Base-by-base conservation (phyloP, 148 eudicot species). In the Rhododendron vialii region DNA sequence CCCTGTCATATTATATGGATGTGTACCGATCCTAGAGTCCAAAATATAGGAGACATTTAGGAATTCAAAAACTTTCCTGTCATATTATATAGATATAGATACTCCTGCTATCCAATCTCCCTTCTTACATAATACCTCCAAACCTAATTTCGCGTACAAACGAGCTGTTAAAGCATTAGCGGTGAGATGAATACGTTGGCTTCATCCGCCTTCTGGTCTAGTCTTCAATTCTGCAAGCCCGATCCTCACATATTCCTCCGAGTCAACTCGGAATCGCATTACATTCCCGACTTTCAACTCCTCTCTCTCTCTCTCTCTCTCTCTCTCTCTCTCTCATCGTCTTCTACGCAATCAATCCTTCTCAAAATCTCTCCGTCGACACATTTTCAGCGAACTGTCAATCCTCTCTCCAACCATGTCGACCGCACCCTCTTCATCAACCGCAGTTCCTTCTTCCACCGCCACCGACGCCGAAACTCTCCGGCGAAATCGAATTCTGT, bases 401-500 rank as follows among this genome's bases (percentile, higher is more conserved):
- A 22, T 41, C 43, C 84, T 35, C 7, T 38, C 48, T 55, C 43
- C 18, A 65, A 71, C 57, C 74, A 87, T 78, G 88, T 41, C 88
- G 43, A 63, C 51, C 57, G 41, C 81, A 28, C 76, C 84, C 51
- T 86, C 88, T 78, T 83, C 84, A 20, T 50, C 85, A 5, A 33
- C 63, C 47, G 85, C 80, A 1, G 63, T 35, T 38, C 67, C 89
- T 10, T 73, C 90, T 24, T 30, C 93, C 28, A 24, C 91, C 74
- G 78, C 81, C 38, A 67, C 81, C 71, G 88, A 86, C 80, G 83
- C 89, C 53, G 90, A 87, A 50, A 41, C 89, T 71, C 89, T 92
- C 38, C 92, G 95, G 36, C 92, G 93, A 63, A 90, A 81, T 88
- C 98, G 97, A 51, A 91, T 96, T 83, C 90, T 94, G 35, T 90